These are phyloP conservation scores for Pterulicium gracile DNA, from an alignment of 1,284 basidiomycete genomes.

Conservation along the genomic window DNA sequence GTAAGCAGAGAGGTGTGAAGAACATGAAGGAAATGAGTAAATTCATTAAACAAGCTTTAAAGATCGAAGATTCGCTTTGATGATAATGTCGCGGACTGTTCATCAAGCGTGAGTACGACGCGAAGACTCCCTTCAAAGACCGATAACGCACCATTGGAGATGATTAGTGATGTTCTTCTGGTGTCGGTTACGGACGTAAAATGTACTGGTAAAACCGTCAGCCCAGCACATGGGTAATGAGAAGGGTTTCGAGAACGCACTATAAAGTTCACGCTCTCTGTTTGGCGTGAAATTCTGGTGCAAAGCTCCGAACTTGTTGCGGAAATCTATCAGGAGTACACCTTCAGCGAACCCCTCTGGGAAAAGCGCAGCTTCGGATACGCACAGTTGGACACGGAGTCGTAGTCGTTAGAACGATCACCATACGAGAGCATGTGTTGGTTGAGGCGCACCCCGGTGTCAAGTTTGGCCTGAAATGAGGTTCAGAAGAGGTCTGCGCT, in stretches of 20 bases:
- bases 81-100: conserved; percentile 50
- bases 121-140: conserved; percentile 5
- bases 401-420: conserved; percentile 63
- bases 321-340: conserved; percentile 44
- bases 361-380: conserved; percentile 9
- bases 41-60: conserved; percentile 38
- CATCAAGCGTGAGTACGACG: conserved; percentile 4
- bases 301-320: conserved; percentile 56
- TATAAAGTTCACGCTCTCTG: conserved; percentile 56
- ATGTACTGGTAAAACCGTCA: conserved; percentile 39
- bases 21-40: neutral
- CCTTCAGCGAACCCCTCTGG: conserved; percentile 8
- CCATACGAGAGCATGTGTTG: conserved; percentile 60
- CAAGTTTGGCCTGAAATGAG: conserved; percentile 50
- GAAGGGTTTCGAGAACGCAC: conserved; percentile 27
- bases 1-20: conserved; percentile 7
- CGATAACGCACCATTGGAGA: conserved; percentile 33
- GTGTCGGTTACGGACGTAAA: conserved; percentile 73
- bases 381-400: conserved; percentile 60
- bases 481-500: too few relatives aligned
- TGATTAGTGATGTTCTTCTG: conserved; percentile 42
- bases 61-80: conserved; percentile 44
- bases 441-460: conserved; percentile 58
- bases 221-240: conserved; percentile 8
- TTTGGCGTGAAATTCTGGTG: conserved; percentile 59